phyloP scores from a whole-genome alignment of 129 eudicot species.

The Helianthus annuus region HanXRQr2.0-SUNRISE NC_035446.2:165646019-165646518 shows the following conservation, averaged over 20 bases:
- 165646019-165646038: conserved; percentile 15
- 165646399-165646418: not conserved
- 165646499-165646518: not conserved
- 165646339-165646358: not conserved
- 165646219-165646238: conserved; percentile 33
- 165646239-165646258: conserved; percentile 32
- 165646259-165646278: conserved; percentile 29
- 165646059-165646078: conserved; percentile 29
- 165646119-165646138: conserved; percentile 38
- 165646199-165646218: conserved; percentile 49
- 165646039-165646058: conserved; percentile 26
- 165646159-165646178: conserved; percentile 45
- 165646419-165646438: conserved; percentile 9
- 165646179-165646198: conserved; percentile 38
- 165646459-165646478: conserved; percentile 39
- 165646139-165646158: conserved; percentile 50
- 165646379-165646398: too few species aligned
- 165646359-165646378: not conserved
- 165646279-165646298: not conserved
- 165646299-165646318: conserved; percentile 18
- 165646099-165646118: conserved; percentile 14
- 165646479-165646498: conserved; percentile 14
- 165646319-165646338: conserved; percentile 14
- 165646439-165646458: conserved; percentile 38
- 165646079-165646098: conserved; percentile 31